Evolutionary conservation across 164 flowering plant species (phyloP), one percentile per base, ranked within the genome.

Genomic region (Aristolochia fimbriata): DNA sequence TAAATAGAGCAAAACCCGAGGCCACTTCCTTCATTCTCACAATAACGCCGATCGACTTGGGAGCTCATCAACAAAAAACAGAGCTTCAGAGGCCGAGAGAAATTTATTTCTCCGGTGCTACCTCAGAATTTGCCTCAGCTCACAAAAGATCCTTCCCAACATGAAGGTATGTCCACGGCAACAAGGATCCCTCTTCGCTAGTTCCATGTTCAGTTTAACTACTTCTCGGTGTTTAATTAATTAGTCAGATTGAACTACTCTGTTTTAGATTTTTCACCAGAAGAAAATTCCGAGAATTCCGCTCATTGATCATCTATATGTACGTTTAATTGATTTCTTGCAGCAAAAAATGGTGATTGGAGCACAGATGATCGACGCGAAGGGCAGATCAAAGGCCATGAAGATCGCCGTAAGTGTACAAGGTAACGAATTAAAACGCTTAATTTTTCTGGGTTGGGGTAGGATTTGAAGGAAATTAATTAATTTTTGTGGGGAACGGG

Each of bases 331-430:
- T 23, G 2, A 15, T 23, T 22, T 31, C 17, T 5, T 30, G 45
- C 58, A 56, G 58, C 11, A 56, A 19, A 56, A 55, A 33, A 56
- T 30, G 2, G 58, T 56, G 58, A 27, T 56, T n/a, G 31, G 31
- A 37, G 58, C 24, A 3, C 45, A 56, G 10, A 56, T 56, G 58
- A 56, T 31, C 31, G 27, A 37, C 58, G n/a, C 31, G 2, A 54
- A 54, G 9, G 7, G 33, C 31, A 22, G 57, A 24, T 20, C 11
- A 23, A 54, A 54, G 33, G 58, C 58, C 8, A 5, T 56, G 58
- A 15, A 27, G 58, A 19, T 56, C 31, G 58, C 46, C n/a, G 45
- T 20, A 1, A 10, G 21, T 12, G 11, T 19, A 30, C 4, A 3
- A 4, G 58, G 58, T 56, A 30, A 47, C 2, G 16, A 16, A 3